Conservation (phyloP, 2,329 filamentous ascomycete genomes). For the Monilinia fructicola region DNA sequence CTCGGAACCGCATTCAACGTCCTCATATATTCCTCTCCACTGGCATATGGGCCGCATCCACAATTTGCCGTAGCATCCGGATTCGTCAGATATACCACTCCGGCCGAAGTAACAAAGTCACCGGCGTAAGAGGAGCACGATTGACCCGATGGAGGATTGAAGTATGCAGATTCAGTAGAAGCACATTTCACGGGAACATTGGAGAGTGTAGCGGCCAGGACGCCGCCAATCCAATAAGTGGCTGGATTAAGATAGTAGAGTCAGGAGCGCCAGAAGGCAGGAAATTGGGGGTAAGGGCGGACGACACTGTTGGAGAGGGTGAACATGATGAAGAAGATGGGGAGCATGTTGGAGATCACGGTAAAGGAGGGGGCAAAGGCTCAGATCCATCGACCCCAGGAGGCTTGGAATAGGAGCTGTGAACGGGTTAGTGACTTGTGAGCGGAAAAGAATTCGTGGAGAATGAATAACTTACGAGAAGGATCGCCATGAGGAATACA, state of each 20-base stretch:
- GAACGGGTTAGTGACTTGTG: background rate
- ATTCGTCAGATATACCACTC: constrained; percentile 64
- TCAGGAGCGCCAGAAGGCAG: constrained; percentile 40
- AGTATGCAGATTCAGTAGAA: constrained; percentile 55
- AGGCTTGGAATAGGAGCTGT: constrained; percentile 42
- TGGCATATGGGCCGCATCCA: constrained; percentile 66
- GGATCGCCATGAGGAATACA: constrained; percentile 72
- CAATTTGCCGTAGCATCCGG: constrained; percentile 58
- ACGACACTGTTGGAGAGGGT: constrained; percentile 73
- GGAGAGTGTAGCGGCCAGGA: constrained; percentile 63
- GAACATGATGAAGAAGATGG: constrained; percentile 54
- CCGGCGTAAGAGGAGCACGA: constrained; percentile 66
- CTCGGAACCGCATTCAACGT: constrained; percentile 50
- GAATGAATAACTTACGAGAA: constrained; percentile 51
- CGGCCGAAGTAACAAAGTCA: constrained; percentile 50
- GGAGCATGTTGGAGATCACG: constrained; percentile 64
- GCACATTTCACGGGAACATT: constrained; percentile 52
- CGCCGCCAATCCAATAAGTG: constrained; percentile 69
- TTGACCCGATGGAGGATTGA: constrained; percentile 62
- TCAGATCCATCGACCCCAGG: constrained; percentile 75
- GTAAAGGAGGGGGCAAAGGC: constrained; percentile 79
- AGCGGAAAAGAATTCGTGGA: background rate
- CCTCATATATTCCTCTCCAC: constrained; percentile 62
- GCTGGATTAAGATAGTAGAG: constrained; percentile 65
- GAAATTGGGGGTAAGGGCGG: constrained; percentile 61